These are phyloP conservation scores for Pseudocercospora musae DNA, from an alignment of 2,329 filamentous ascomycete species.

Conservation along the genomic window DNA sequence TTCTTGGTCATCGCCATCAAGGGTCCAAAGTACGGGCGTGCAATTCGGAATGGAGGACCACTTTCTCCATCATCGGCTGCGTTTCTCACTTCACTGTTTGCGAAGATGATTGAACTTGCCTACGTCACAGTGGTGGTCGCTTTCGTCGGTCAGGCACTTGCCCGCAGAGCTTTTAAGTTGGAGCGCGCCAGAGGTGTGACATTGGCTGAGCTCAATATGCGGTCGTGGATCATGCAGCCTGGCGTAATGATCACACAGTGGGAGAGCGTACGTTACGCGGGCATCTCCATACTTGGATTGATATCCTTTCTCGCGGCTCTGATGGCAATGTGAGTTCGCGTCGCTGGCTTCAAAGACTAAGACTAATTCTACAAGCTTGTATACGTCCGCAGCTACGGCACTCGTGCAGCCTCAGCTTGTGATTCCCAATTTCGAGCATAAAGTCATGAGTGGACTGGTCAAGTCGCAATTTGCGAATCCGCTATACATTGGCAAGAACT, in stretches of 20 bases:
- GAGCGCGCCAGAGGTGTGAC: slow-evolving; percentile 58
- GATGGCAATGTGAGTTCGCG: slow-evolving; percentile 49
- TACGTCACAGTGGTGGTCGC: slow-evolving; percentile 76
- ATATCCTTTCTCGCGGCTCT: slow-evolving; percentile 64
- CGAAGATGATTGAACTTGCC: slow-evolving; percentile 73
- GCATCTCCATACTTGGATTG: slow-evolving; percentile 60
- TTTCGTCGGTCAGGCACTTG: slow-evolving; percentile 71
- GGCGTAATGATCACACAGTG: slow-evolving; percentile 70
- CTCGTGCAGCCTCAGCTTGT: slow-evolving; percentile 71
- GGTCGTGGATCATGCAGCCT: slow-evolving; percentile 58
- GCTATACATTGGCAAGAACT: slow-evolving; percentile 53
- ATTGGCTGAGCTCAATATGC: slow-evolving; percentile 74
- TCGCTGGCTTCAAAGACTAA: background rate
- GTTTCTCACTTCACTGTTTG: slow-evolving; percentile 64
- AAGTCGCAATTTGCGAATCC: slow-evolving; percentile 62
- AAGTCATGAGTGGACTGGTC: slow-evolving; percentile 55
- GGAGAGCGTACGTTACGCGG: slow-evolving; percentile 62
- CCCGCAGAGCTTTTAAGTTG: slow-evolving; percentile 62
- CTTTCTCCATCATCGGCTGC: slow-evolving; percentile 63
- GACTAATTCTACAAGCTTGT: slow-evolving; percentile 45
- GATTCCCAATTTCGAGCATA: slow-evolving; percentile 52
- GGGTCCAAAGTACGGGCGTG: slow-evolving; percentile 60
- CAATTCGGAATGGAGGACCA: slow-evolving; percentile 50
- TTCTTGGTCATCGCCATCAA: slow-evolving; percentile 62
- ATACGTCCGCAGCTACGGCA: slow-evolving; percentile 72